Base-by-base conservation (phyloP, 805 yeast genomes). In the Metschnikowia picachoensis region DNA sequence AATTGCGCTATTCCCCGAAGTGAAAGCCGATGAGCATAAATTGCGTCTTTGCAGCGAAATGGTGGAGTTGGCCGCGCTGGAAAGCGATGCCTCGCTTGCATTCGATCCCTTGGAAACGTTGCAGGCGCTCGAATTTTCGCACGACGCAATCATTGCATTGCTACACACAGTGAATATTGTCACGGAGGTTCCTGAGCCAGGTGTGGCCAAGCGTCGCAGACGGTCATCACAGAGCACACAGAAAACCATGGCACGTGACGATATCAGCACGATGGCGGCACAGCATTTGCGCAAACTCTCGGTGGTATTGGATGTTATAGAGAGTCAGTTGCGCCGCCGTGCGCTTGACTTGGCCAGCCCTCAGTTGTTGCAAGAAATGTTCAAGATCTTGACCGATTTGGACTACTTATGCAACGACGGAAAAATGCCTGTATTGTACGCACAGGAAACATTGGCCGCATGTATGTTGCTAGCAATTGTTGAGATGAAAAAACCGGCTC, bases 351-450 rank as follows among this genome's bases (percentile, higher is more conserved):
- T 68, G 35, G 60, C 70, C 59, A 66, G 72, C 29, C 73, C 82
- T 2, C 72, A 69, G 20, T 65, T 82, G 41, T 64, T 82, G 35
- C 70, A 72, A 42, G 66, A 78, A 13, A 61, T 82, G 48, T 83
- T 87, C 67, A 77, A 77, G 52, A 70, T 84, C 32, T 68, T 87
- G 41, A 79, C 87, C 43, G 94, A 87, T 61, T 70, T 86, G 53
- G 94, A 87, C 61, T 82, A 95, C 28, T 73, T 94, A 39, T 96
- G 95, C 37, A 82, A 81, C 52, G 98, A 91, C 61, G 96, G 96
- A 35, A 88, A 89, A 47, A 71, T 94, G 51, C 96, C 99, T 4
- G 92, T 92, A 4, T 72, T 87, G 37, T 92, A 91, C 57, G 85
- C 95, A 1, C 96, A 94, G 67, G 97, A 94, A 63, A 81, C 92